A percentile compares a stretch with the other conserved stretches of the same genome.
These are phyloP conservation scores for Penicillium sp. DNA, from an alignment of 2,329 filamentous ascomycete genomes.

Conservation along the genomic window DNA sequence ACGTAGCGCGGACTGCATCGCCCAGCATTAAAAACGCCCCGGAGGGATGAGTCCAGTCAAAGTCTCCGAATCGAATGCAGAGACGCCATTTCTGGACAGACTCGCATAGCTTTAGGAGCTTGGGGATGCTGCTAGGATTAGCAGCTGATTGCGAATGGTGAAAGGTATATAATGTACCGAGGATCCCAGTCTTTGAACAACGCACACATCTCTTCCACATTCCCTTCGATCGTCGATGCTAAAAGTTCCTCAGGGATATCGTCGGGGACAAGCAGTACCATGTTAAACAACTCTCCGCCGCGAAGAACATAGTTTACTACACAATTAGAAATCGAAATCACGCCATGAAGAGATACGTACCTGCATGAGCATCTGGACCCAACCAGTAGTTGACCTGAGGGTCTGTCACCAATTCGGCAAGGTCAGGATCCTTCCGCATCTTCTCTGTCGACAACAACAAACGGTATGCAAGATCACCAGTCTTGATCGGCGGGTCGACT, in stretches of 20 bases:
- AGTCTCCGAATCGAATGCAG: conserved; percentile 54
- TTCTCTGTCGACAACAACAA: conserved; percentile 49
- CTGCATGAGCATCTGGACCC: conserved; percentile 50
- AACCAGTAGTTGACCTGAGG: conserved; percentile 56
- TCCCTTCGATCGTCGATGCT: conserved; percentile 47
- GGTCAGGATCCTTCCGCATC: conserved; percentile 47
- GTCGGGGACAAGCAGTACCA: conserved; percentile 64
- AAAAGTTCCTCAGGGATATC: conserved; percentile 54
- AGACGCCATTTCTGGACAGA: conserved; percentile 61
- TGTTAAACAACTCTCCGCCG: conserved; percentile 42
- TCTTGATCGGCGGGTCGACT: conserved; percentile 47
- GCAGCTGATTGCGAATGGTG: fast-evolving
- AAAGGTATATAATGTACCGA: conserved; percentile 19
- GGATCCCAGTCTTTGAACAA: conserved; percentile 59
- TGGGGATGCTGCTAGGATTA: conserved; percentile 42
- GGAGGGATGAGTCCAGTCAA: conserved; percentile 56
- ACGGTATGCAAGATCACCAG: conserved; percentile 57
- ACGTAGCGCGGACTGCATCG: conserved; percentile 62
- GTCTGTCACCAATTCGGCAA: conserved; percentile 44
- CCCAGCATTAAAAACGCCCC: conserved; percentile 60
- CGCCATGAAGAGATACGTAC: conserved; percentile 4
- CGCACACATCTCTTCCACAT: conserved; percentile 53
- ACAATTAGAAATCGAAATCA: not conserved
- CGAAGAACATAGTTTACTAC: conserved; percentile 59
- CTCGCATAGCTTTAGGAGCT: conserved; percentile 56